Conservation (phyloP, 192 early-diverging fungal genomes). For the Coemansia sp. region DNA sequence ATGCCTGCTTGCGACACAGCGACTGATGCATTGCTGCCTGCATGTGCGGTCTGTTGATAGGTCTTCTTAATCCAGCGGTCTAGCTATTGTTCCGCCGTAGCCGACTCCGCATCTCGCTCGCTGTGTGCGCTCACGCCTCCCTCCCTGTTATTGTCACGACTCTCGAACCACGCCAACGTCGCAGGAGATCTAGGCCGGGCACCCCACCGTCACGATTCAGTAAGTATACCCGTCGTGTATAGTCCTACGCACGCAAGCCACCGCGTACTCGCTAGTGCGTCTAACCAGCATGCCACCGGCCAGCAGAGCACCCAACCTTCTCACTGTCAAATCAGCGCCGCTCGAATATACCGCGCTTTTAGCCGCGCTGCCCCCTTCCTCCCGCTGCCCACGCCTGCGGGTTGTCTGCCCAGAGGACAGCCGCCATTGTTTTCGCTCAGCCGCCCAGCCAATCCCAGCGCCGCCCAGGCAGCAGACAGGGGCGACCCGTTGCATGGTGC, state of each 20-base stretch:
- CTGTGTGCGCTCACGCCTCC: constrained; percentile 8
- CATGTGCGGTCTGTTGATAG: constrained; percentile 10
- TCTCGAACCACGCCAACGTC: background rate
- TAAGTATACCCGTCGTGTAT: too few species aligned
- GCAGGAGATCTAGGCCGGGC: background rate
- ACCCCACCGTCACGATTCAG: background rate
- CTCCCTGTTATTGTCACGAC: background rate
- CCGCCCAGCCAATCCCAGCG: constrained; percentile 4
- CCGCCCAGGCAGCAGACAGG: constrained; percentile 1
- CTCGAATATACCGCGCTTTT: constrained; percentile 8
- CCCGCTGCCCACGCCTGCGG: background rate
- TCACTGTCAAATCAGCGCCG: constrained; percentile 7
- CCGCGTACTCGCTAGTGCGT: constrained; percentile 4
- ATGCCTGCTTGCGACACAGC: background rate
- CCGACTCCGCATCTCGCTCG: constrained; percentile 1
- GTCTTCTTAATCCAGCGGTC: background rate
- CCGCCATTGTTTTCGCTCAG: background rate
- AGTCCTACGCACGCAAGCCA: constrained; percentile 4
- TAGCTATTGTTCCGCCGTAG: background rate
- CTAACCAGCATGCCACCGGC: background rate
- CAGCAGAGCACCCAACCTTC: too few species aligned
- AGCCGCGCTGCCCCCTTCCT: constrained; percentile 2
- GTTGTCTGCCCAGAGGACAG: constrained; percentile 4
- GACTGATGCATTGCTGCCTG: constrained; percentile 7
- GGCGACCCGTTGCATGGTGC: constrained; percentile 2